phyloP scores from a whole-genome alignment of 2,329 filamentous ascomycete genomes.

The Epichloe bromicola region DNA sequence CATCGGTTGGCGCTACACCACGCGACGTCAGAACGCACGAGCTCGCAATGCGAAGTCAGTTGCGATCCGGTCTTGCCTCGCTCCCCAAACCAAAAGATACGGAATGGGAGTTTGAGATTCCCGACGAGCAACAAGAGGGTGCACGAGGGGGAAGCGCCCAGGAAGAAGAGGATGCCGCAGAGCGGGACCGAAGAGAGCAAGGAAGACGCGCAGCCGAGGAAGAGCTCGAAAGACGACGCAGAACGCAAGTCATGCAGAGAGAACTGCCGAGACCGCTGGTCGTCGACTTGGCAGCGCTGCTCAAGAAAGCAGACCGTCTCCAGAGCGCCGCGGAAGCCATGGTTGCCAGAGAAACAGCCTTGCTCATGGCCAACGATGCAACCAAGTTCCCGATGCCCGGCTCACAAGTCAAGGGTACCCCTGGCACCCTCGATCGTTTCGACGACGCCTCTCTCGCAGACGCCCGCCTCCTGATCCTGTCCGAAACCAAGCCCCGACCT shows the following conservation, averaged over 20 bases:
- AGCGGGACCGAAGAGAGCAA: constrained; percentile 67
- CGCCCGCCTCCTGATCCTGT: constrained; percentile 63
- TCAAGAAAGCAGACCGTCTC: constrained; percentile 48
- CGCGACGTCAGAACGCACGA: constrained; percentile 63
- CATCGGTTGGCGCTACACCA: constrained; percentile 61
- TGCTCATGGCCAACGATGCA: constrained; percentile 74
- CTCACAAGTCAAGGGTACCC: constrained; percentile 47
- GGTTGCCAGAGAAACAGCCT: constrained; percentile 64
- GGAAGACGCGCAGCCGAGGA: constrained; percentile 59
- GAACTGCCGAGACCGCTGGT: constrained; percentile 63
- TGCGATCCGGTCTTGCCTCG: constrained; percentile 63
- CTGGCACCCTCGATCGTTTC: constrained; percentile 46
- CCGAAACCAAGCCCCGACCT: constrained; percentile 47
- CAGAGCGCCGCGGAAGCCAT: constrained; percentile 52
- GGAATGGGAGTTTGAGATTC: constrained; percentile 88
- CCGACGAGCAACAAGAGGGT: constrained; percentile 62
- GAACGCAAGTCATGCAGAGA: constrained; percentile 85
- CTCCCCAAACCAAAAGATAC: constrained; percentile 86
- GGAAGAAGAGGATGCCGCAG: constrained; percentile 49
- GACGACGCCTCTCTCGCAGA: constrained; percentile 60
- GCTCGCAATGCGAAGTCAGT: constrained; percentile 50
- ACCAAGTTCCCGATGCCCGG: constrained; percentile 58
- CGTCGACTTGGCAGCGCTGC: constrained; percentile 57
- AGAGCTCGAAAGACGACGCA: constrained; percentile 66
- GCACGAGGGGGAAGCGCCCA: constrained; percentile 32